Evolutionary conservation across 805 yeast species (phyloP).

Genomic region (Saccharomyces jurei): DNA sequence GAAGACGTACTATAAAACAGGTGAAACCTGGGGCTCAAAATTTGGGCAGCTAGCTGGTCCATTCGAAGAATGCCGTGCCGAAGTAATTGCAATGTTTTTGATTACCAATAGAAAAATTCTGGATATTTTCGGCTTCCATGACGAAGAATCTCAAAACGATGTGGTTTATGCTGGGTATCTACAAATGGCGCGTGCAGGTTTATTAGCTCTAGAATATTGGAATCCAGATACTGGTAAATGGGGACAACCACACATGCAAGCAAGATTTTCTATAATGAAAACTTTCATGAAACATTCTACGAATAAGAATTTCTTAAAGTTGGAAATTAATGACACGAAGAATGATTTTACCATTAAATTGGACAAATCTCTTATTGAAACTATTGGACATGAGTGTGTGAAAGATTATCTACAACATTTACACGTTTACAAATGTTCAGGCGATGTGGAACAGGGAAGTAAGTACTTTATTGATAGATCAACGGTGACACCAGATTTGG

Average conservation of each 20-base stretch:
- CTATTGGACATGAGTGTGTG: slow-evolving; percentile 66
- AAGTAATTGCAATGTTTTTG: slow-evolving; percentile 76
- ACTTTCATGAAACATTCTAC: slow-evolving; percentile 51
- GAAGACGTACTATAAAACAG: slow-evolving; percentile 61
- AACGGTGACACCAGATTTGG: slow-evolving; percentile 54
- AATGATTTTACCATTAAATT: slow-evolving; percentile 54
- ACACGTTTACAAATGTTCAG: slow-evolving; percentile 75
- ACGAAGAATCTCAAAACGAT: slow-evolving; percentile 50
- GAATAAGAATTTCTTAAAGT: slow-evolving; percentile 47
- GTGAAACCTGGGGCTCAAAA: slow-evolving; percentile 85
- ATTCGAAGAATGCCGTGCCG: slow-evolving; percentile 91
- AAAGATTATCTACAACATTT: slow-evolving; percentile 61
- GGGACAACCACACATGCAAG: slow-evolving; percentile 96
- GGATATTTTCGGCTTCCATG: slow-evolving; percentile 61
- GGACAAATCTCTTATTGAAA: slow-evolving; percentile 54
- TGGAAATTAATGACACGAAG: slow-evolving; percentile 41
- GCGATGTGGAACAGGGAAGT: slow-evolving; percentile 57
- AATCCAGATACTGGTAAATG: slow-evolving; percentile 74
- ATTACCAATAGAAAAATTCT: slow-evolving; percentile 61
- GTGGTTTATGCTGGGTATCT: slow-evolving; percentile 61
- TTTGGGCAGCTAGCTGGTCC: slow-evolving; percentile 80
- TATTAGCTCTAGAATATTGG: slow-evolving; percentile 77
- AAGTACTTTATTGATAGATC: slow-evolving; percentile 60
- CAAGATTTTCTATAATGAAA: slow-evolving; percentile 78
- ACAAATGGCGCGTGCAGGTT: slow-evolving; percentile 84